Base-by-base conservation (phyloP, 2,329 filamentous ascomycete species). In the Fusarium palustre region DNA sequence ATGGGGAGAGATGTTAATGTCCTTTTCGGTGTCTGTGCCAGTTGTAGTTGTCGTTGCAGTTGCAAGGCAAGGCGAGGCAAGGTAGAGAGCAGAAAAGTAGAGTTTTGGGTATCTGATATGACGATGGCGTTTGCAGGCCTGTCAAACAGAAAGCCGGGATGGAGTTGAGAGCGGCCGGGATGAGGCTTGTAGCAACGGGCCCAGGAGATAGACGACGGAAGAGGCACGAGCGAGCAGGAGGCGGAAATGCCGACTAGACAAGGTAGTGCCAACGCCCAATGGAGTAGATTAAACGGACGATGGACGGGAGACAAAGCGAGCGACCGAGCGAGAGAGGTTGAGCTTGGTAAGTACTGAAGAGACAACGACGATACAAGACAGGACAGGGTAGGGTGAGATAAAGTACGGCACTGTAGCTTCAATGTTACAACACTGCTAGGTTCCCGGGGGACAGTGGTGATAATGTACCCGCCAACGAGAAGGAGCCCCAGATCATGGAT, bases 391-490 rank as follows among this genome's bases (percentile, higher is more conserved):
- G 47, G 57, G 59, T 41, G 34, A 55, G 55, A 59, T 57, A 41
- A 62, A 22, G 56, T 54, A 61, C 36, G 39, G 59, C 33, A 68
- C 62, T 63, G 69, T 55, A 63, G 68, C 68, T 71, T 73, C 64
- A 62, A 70, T 39, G 61, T 70, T 67, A 70, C 72, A 69, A 71
- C 68, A 72, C 38, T 64, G 66, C 50, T 52, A 59, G 52, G 42
- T 55, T 58, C 59, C 59, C 48, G 57, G 70, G 71, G 72, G 71
- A 73, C 50, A 66, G 66, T 74, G 64, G 55, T 58, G 72, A 73
- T 73, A 66, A 74, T 68, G 72, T 74, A 74, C 72, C 71, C 57
- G 66, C 55, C 68, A 61, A 63, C 65, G 50, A 57, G 62, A 59
- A 63, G 57, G 60, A 57, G 65, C 36, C 55, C 65, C 55, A 60